phyloP scores from a whole-genome alignment of 2,329 filamentous ascomycete species.

The Penicillium sp. region DNA sequence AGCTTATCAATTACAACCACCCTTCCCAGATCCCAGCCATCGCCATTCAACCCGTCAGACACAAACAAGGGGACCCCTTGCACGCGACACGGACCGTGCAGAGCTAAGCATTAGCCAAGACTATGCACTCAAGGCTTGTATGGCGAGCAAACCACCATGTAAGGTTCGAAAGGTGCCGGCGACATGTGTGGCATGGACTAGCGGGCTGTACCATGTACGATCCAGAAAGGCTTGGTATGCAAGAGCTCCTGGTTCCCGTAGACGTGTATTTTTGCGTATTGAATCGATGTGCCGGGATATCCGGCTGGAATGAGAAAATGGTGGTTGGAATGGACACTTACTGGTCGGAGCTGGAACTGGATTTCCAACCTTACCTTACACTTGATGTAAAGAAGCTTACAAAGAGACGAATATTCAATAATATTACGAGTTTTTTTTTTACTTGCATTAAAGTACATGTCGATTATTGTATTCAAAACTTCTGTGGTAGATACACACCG shows the following conservation, averaged over 20 bases:
- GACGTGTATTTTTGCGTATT: not conserved
- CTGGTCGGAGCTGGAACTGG: not conserved
- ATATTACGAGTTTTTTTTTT: not conserved
- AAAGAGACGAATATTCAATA: not conserved
- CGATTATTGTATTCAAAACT: too few relatives aligned
- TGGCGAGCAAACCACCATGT: constrained; percentile 2
- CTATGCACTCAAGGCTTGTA: constrained; percentile 16
- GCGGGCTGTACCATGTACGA: constrained; percentile 5
- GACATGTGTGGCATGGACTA: constrained; percentile 1
- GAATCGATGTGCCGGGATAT: not conserved
- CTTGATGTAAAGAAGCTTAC: not conserved
- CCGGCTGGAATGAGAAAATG: not conserved
- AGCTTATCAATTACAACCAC: not conserved
- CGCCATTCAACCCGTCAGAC: not conserved
- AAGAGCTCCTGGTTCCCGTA: not conserved
- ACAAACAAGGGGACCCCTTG: not conserved
- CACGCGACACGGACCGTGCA: constrained; percentile 5
- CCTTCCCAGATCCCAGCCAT: not conserved
- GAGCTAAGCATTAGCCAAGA: constrained; percentile 21
- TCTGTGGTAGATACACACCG: not conserved
- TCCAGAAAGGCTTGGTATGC: constrained; percentile 11
- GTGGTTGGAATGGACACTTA: not conserved
- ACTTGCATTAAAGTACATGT: too few relatives aligned
- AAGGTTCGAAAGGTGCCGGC: not conserved
- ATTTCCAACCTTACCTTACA: not conserved